Conservation (phyloP, 1,284 basidiomycete species). For the Pyrrhoderma lamaoense region DNA sequence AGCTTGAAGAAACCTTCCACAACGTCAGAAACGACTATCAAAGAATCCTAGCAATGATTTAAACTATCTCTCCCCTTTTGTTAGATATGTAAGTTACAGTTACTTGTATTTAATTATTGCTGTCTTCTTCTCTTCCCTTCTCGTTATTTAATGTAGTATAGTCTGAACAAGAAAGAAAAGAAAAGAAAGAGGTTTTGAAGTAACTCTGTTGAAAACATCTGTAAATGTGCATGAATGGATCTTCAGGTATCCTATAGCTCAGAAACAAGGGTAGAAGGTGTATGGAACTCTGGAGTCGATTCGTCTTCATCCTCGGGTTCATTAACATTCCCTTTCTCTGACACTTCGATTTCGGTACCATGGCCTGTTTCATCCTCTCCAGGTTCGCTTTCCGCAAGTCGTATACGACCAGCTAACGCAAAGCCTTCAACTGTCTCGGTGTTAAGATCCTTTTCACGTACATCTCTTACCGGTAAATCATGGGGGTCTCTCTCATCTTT, state of each 20-base stretch:
- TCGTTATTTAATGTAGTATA: background rate
- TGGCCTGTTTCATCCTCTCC: constrained; percentile 9
- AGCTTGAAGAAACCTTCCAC: constrained; percentile 91
- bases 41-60: constrained; percentile 62
- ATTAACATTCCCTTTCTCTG: constrained; percentile 10
- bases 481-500: constrained; percentile 5
- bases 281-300: no score
- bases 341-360: constrained; percentile 17
- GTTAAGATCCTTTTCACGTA: constrained; percentile 10
- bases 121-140: background rate
- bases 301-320: no score
- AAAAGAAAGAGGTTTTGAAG: no score
- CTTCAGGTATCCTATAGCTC: no score
- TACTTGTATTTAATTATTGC: background rate
- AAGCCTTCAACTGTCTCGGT: constrained; percentile 15
- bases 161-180: no score
- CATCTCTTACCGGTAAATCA: constrained; percentile 1
- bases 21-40: constrained; percentile 82
- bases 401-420: constrained; percentile 5
- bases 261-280: no score
- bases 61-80: background rate
- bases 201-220: no score
- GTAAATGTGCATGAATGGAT: no score
- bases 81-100: no score
- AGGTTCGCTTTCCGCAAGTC: constrained; percentile 2